Evolutionary conservation across 257 asterid species (phyloP).

Genomic region (Euphrasia confusa): DNA sequence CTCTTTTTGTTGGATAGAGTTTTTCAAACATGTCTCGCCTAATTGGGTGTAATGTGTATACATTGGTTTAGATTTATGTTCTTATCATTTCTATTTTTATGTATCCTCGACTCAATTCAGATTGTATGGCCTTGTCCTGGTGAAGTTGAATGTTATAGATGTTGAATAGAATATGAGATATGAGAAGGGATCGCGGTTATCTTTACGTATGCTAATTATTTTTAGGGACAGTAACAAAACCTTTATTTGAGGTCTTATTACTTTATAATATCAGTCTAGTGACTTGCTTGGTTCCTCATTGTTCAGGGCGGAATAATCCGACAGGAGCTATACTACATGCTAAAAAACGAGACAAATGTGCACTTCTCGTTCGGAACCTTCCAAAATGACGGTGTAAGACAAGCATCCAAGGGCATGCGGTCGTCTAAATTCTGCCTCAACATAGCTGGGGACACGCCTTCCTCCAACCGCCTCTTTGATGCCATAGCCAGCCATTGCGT

Average conservation of each 20-base stretch:
- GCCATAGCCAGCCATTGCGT: conserved; percentile 65
- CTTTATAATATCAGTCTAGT: neutral
- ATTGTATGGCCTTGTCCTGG: neutral
- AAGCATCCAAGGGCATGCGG: conserved; percentile 52
- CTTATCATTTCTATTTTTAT: neutral
- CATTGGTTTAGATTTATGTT: neutral
- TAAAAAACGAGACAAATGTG: conserved; percentile 50
- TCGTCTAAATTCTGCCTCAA: conserved; percentile 62
- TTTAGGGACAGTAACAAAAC: neutral
- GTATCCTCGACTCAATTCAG: too few relatives aligned
- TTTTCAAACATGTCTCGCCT: conserved; percentile 2
- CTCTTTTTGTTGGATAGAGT: neutral
- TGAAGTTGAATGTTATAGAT: neutral
- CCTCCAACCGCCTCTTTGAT: conserved; percentile 63
- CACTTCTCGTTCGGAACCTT: conserved; percentile 55
- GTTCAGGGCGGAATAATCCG: conserved; percentile 56
- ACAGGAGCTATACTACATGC: conserved; percentile 57
- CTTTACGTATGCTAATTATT: neutral
- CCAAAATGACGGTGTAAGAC: conserved; percentile 39
- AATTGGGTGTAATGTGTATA: neutral
- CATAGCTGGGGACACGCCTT: conserved; percentile 72
- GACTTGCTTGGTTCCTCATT: conserved; percentile 14
- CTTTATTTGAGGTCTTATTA: neutral
- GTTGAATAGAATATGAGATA: neutral
- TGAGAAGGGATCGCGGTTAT: neutral